Evolutionary conservation across 2,329 filamentous ascomycete species (phyloP), one percentile per base, ranked within the genome.

Genomic region (Venturiaceae sp.): DNA sequence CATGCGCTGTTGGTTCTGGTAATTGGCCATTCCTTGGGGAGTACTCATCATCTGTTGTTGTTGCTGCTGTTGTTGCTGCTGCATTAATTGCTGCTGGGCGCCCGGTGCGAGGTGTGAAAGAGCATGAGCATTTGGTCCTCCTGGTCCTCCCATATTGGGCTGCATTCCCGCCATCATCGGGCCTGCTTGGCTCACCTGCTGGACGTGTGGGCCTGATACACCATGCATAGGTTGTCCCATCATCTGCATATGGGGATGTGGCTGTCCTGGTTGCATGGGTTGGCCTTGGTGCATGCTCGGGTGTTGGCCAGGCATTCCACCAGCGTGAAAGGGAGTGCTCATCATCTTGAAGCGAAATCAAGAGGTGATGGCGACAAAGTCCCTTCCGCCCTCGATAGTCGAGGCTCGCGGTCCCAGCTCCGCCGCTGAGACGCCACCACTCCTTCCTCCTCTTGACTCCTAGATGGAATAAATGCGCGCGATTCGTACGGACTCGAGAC

Each of bases 91-190:
- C 32, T 50, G 28, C 14, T 79, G 81, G 60, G 79, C 88, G 30
- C 32, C 32, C 13, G 80, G 82, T 61, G 79, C 88, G 57, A 91
- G 70, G 68, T 92, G 88, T 67, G 86, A 85, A 65, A 91, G 74
- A 19, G 85, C 85, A 72, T 90, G 87, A 60, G 82, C 80, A 71
- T 83, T 87, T 28, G 79, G 80, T 59, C 75, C 74, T 30, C 68
- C 68, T 34, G 69, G 69, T 53, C 76, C 76, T 60, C 82, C 82
- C 57, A 78, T 79, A 61, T 86, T 83, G 32, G 85, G 86, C 62
- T 87, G 86, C 83, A 92, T 89, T 16, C 44, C 44, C 60, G 82
- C 85, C 86, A 92, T 90, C 79, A 91, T 82, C 59, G 84, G 81
- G 30, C 79, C 80, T 53, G 81, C 82, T 66, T 88, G 85, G 69